Conservation (phyloP, 371 early-diverging fungal genomes). For the Saksenaea vasiformis region DNA sequence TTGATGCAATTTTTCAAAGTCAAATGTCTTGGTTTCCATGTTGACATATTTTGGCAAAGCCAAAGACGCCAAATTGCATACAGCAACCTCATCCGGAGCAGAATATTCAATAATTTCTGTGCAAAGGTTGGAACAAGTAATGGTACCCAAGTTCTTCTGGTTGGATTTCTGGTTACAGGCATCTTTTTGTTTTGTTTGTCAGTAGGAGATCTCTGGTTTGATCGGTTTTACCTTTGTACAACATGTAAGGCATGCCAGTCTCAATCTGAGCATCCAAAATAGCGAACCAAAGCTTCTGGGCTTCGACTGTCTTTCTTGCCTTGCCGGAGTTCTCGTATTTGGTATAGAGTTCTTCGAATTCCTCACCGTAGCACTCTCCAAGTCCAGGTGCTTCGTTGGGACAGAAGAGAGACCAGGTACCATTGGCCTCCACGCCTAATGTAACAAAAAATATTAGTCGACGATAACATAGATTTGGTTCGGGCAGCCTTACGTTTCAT, state of each 20-base stretch:
- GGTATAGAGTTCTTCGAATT: conserved; percentile 92
- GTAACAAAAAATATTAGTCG: neutral
- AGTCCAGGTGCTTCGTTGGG: conserved; percentile 96
- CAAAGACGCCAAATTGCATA: conserved; percentile 98
- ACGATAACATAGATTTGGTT: neutral
- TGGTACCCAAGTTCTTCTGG: conserved; percentile 97
- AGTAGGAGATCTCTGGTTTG: too few relatives aligned
- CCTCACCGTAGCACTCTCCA: conserved; percentile 92
- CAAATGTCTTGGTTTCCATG: conserved; percentile 57
- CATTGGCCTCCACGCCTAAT: conserved; percentile 83
- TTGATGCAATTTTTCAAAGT: conserved; percentile 75
- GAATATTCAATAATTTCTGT: conserved; percentile 98
- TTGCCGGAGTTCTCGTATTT: conserved; percentile 88
- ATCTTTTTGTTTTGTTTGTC: conserved; percentile 43
- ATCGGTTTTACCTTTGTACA: conserved; percentile 98
- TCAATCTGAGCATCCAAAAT: conserved; percentile 98
- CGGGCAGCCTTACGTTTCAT: conserved; percentile 91
- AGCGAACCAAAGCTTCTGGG: conserved; percentile 99
- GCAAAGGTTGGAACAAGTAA: conserved; percentile 86
- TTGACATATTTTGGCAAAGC: conserved; percentile 95
- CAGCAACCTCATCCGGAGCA: conserved; percentile 96
- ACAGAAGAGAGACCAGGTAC: conserved; percentile 97
- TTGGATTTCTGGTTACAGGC: conserved; percentile 96
- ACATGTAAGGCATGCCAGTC: conserved; percentile 99
- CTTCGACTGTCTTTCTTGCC: conserved; percentile 88